Evolutionary conservation across 371 early-diverging fungal genomes (phyloP), one percentile per base, ranked within the genome.

Genomic region (Mucor lusitanicus): DNA sequence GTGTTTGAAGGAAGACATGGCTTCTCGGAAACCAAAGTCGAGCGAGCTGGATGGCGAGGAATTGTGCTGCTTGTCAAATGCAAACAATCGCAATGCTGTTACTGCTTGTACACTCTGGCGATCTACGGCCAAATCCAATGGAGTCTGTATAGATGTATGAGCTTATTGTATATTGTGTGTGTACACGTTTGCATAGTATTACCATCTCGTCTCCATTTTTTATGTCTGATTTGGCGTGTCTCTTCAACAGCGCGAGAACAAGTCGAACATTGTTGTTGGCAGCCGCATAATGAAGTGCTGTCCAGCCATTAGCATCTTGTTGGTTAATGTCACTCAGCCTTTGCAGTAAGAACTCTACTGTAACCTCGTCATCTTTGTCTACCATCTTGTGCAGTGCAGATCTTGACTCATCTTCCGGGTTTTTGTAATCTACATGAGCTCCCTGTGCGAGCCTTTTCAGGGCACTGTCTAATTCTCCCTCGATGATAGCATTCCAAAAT

Each of bases 261-360:
- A 91, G 76, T 21, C 86, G 78, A 4, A 85, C 82, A 68, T 91
- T 89, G 54, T 90, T 90, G 44, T 79, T 81, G 13, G 87, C 84
- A 53, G 88, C 89, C 0, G 95, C 96, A 71, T 86, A 86, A 70
- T 95, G 96, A 54, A 97, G 70, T 17, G 90, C 84, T 19, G 93
- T 86, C 82, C 90, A 85, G n/a, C 93, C 93, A 4, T 78, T 70
- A 1, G 62, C 78, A 70, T 93, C 92, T 40, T 74, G 59, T 7
- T 77, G 79, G 64, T 93, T 84, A 12, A 91, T 78, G 65, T 92
- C 87, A 40, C 87, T 80, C 32, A 77, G 82, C 87, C 92, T 91
- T 54, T 86, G 86, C 57, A 91, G 71, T 21, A 93, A 73, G 58
- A 94, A 92, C 70, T 92, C 93, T 1, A 87, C 82, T 3, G 81